Evolutionary conservation across 2,329 filamentous ascomycete genomes (phyloP).

Genomic region (Ophiostoma himal-ulmi): DNA sequence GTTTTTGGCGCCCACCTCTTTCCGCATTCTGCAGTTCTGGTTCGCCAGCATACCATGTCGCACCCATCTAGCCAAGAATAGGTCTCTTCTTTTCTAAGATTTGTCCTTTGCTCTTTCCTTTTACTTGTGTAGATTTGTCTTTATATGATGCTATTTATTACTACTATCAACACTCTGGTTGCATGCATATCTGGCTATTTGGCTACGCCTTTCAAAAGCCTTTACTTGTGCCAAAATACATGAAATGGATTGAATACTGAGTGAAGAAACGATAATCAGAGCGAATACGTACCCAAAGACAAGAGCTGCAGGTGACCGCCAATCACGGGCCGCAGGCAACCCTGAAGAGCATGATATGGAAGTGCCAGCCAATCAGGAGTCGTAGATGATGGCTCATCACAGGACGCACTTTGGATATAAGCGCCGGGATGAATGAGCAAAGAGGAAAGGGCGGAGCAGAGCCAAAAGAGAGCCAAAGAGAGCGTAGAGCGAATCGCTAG

Average conservation of each 20-base stretch:
- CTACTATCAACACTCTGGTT: too few species aligned
- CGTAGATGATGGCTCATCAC: conserved; percentile 19
- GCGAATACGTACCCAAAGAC: not conserved
- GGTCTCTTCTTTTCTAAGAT: not conserved
- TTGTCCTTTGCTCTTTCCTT: not conserved
- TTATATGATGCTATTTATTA: too few species aligned
- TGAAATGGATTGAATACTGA: not conserved
- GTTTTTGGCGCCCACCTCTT: conserved; percentile 17
- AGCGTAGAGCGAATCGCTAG: conserved; percentile 11
- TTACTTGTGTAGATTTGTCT: too few species aligned
- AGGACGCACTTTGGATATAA: conserved; percentile 12
- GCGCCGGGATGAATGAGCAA: not conserved
- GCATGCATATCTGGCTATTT: too few species aligned
- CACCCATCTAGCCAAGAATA: not conserved
- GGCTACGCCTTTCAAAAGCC: too few species aligned
- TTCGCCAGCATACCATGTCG: not conserved
- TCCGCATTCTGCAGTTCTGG: conserved; percentile 4
- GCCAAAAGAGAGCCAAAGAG: not conserved
- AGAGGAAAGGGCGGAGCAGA: not conserved
- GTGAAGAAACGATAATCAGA: not conserved
- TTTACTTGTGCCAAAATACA: too few species aligned
- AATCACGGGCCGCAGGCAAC: conserved; percentile 15
- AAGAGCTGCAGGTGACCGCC: not conserved
- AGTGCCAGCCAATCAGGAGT: conserved; percentile 22
- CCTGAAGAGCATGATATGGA: conserved; percentile 11